Evolutionary conservation across 2,329 filamentous ascomycete genomes (phyloP).

Genomic region (Cladobotryum protrusum): DNA sequence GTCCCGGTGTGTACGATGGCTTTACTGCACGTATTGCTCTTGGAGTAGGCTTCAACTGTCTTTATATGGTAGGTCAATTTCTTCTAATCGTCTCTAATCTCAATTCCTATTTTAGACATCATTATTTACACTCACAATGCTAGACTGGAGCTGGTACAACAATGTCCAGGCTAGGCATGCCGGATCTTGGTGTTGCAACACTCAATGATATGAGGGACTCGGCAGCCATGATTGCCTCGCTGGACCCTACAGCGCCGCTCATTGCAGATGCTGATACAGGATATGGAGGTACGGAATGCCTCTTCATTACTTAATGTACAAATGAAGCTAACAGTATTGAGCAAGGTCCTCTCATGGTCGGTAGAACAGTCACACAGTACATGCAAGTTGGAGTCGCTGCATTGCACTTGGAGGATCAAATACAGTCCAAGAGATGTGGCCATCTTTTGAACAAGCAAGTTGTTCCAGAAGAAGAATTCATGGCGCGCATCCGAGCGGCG

Average conservation of each 20-base stretch:
- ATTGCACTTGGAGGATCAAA: constrained; percentile 58
- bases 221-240: constrained; percentile 58
- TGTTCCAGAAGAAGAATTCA: constrained; percentile 44
- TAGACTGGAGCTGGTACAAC: constrained; percentile 58
- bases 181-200: constrained; percentile 57
- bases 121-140: background rate
- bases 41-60: constrained; percentile 53
- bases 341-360: constrained; percentile 39
- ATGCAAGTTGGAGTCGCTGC: constrained; percentile 50
- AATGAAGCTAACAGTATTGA: background rate
- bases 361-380: constrained; percentile 48
- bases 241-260: constrained; percentile 49
- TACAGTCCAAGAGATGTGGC: constrained; percentile 58
- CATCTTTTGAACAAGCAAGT: constrained; percentile 57
- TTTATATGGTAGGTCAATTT: constrained; percentile 55
- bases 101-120: background rate
- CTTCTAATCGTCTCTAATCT: too few relatives aligned
- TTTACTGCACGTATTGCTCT: constrained; percentile 59
- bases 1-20: constrained; percentile 63
- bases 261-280: constrained; percentile 58
- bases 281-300: constrained; percentile 38
- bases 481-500: constrained; percentile 52
- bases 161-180: constrained; percentile 54
- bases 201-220: constrained; percentile 57
- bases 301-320: too few relatives aligned